These are phyloP conservation scores for Talaromyces sp. DNA, from an alignment of 2,329 filamentous ascomycete species.

Conservation along the genomic window DNA sequence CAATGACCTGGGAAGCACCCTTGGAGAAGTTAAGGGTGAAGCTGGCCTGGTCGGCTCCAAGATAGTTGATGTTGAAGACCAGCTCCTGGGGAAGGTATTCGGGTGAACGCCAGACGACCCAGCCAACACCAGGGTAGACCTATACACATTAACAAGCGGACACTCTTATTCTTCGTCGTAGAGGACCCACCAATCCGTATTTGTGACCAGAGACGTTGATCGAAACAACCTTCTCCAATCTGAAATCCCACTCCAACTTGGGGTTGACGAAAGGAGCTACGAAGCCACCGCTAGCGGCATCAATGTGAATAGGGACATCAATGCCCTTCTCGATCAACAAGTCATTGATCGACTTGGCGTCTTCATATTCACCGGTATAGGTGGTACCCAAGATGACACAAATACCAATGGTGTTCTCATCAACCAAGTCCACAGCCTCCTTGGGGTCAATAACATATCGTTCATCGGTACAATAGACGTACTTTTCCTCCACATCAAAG, in stretches of 20 bases:
- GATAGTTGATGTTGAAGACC: conserved; percentile 99
- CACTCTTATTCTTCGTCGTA: neutral
- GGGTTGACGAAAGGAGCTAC: conserved; percentile 88
- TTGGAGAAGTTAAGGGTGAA: conserved; percentile 98
- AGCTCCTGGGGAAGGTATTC: conserved; percentile 84
- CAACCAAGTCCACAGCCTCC: conserved; percentile 58
- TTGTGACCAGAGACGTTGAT: conserved; percentile 97
- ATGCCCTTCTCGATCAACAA: conserved; percentile 70
- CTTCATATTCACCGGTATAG: conserved; percentile 94
- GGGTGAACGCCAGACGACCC: conserved; percentile 82
- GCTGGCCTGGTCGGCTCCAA: conserved; percentile 89
- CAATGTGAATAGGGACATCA: conserved; percentile 86
- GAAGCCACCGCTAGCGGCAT: conserved; percentile 88
- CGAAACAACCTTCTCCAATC: conserved; percentile 79
- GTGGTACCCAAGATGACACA: conserved; percentile 88
- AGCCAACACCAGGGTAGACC: conserved; percentile 88
- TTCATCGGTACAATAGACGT: conserved; percentile 59
- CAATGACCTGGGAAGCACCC: conserved; percentile 89
- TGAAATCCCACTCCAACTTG: conserved; percentile 85
- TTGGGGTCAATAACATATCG: conserved; percentile 63
- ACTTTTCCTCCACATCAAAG: conserved; percentile 91
- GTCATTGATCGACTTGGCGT: conserved; percentile 88
- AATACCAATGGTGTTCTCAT: conserved; percentile 81
- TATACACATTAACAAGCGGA: conserved; percentile 19
- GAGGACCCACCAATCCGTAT: conserved; percentile 54